Percentiles rank a stretch among this genome's conserved stretches.
phyloP scores from a whole-genome alignment of 2,329 filamentous ascomycete species.

The Massarina eburnea region DNA sequence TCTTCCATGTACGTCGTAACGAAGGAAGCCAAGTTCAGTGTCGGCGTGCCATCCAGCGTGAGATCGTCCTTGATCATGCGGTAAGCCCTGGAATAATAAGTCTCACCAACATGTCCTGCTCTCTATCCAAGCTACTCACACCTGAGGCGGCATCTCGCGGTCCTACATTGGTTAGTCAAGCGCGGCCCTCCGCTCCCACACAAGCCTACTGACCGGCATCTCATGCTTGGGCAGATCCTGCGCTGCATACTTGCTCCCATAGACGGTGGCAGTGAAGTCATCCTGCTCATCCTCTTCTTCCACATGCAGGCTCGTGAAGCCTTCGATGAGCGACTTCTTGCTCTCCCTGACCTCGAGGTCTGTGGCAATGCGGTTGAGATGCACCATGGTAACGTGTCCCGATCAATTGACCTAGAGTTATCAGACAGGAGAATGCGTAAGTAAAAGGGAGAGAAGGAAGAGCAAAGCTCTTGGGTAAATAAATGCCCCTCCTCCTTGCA shows the following conservation, averaged over 20 bases:
- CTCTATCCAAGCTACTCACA: constrained; percentile 42
- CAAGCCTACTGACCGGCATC: constrained; percentile 69
- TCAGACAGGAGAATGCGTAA: background rate
- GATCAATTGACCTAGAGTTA: constrained; percentile 5
- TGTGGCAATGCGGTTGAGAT: constrained; percentile 49
- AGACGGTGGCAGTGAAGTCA: constrained; percentile 76
- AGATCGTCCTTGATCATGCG: constrained; percentile 90
- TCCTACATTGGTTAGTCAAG: constrained; percentile 21
- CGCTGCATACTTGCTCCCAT: constrained; percentile 81
- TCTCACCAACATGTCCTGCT: constrained; percentile 3
- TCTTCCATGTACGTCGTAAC: constrained; percentile 98
- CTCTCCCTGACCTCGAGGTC: constrained; percentile 43
- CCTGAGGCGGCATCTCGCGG: constrained; percentile 81
- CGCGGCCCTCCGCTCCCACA: background rate
- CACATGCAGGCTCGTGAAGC: constrained; percentile 25
- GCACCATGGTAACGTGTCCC: constrained; percentile 47
- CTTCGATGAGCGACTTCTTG: constrained; percentile 18
- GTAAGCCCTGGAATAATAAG: constrained; percentile 62
- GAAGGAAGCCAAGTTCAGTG: constrained; percentile 77
- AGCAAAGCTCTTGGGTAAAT: too few species aligned
- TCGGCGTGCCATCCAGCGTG: constrained; percentile 73
- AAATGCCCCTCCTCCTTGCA: too few species aligned
- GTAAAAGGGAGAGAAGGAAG: constrained; percentile 2
- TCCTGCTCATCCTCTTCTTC: constrained; percentile 41
- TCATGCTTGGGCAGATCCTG: constrained; percentile 78